Evolutionary conservation across 768 basidiomycete genomes (phyloP).

Genomic region (Lactarius quietus): DNA sequence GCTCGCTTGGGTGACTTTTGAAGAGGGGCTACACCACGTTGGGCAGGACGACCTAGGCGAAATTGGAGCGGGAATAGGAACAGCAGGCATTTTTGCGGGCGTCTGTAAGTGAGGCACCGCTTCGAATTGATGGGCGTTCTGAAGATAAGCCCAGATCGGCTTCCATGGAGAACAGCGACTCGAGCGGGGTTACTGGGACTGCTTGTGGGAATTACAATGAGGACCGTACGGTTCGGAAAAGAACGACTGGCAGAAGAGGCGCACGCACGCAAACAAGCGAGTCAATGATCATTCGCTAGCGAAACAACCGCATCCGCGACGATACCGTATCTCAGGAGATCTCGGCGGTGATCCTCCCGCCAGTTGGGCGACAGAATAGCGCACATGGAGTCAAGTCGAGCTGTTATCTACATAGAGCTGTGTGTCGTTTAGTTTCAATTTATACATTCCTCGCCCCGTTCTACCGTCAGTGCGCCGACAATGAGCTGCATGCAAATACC

Average conservation of each 20-base stretch:
- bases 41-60: slow-evolving; percentile 45
- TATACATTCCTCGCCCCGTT: background rate
- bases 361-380: slow-evolving; percentile 1
- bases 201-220: slow-evolving; percentile 53
- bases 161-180: slow-evolving; percentile 22
- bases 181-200: slow-evolving; percentile 46
- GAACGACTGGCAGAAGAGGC: slow-evolving; percentile 30
- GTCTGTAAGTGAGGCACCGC: slow-evolving; percentile 43
- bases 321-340: slow-evolving; percentile 4
- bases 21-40: slow-evolving; percentile 41
- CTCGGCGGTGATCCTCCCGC: slow-evolving; percentile 11
- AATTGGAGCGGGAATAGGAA: slow-evolving; percentile 63
- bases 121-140: slow-evolving; percentile 13
- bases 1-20: slow-evolving; percentile 46
- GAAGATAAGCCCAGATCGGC: slow-evolving; percentile 20
- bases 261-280: slow-evolving; percentile 28
- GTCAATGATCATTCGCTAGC: slow-evolving; percentile 24
- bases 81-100: slow-evolving; percentile 53
- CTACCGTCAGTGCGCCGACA: background rate
- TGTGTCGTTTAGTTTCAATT: background rate
- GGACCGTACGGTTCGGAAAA: slow-evolving; percentile 35
- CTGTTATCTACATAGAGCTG: slow-evolving; percentile 17
- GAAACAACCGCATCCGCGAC: slow-evolving; percentile 14
- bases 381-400: background rate
- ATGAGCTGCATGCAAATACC: slow-evolving; percentile 10